Evolutionary conservation across 768 basidiomycete species (phyloP).

Genomic region (Kwoniella shandongensis): DNA sequence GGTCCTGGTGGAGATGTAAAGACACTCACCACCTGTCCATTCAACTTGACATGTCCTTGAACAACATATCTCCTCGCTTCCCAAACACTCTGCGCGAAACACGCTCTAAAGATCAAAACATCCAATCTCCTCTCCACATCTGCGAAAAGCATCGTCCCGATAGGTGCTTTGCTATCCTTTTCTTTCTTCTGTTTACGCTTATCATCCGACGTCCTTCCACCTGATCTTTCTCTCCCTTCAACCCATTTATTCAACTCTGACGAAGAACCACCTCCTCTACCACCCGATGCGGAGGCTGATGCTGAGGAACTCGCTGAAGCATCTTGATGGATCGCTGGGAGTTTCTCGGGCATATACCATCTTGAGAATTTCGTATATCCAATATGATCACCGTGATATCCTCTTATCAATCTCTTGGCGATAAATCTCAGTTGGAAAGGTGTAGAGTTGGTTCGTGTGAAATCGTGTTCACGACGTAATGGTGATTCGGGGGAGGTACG

Average conservation of each 20-base stretch:
- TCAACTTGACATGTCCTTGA: conserved; percentile 81
- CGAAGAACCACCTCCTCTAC: conserved; percentile 10
- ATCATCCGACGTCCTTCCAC: conserved; percentile 56
- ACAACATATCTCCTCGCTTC: conserved; percentile 82
- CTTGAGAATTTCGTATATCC: conserved; percentile 89
- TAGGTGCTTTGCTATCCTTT: conserved; percentile 71
- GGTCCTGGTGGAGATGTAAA: neutral
- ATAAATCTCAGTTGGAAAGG: conserved; percentile 91
- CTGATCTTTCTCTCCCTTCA: conserved; percentile 57
- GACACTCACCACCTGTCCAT: conserved; percentile 76
- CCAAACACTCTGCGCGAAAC: conserved; percentile 84
- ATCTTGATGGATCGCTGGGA: conserved; percentile 61
- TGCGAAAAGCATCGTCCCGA: conserved; percentile 90
- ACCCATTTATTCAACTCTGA: conserved; percentile 34
- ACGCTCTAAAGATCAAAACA: conserved; percentile 82
- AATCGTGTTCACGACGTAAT: conserved; percentile 58
- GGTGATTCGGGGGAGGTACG: conserved; percentile 61
- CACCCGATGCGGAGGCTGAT: too few species aligned
- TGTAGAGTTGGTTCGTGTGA: conserved; percentile 62
- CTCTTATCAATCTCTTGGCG: conserved; percentile 80
- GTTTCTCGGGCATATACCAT: conserved; percentile 83
- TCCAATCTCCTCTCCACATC: conserved; percentile 95
- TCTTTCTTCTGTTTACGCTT: conserved; percentile 60
- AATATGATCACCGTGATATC: conserved; percentile 94
- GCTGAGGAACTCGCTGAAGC: neutral